Percentiles rank a stretch among this genome's conserved stretches.
Evolutionary conservation across 2,329 filamentous ascomycete genomes (phyloP).

Genomic region (Rhynchosporium graminicola): DNA sequence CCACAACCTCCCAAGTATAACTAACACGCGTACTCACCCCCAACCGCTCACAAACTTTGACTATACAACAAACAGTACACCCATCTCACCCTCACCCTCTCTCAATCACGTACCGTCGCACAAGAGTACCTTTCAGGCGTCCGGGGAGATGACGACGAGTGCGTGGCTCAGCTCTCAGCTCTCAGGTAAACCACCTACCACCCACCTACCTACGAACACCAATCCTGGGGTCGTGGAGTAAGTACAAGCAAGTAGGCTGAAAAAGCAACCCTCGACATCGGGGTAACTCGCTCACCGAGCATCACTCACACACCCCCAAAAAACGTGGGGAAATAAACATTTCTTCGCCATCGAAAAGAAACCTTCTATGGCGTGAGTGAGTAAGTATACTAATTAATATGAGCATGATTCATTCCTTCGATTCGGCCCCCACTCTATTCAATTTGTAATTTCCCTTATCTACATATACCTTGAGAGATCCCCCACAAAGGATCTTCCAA

Average conservation of each 20-base stretch:
- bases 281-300: background rate
- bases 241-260: background rate
- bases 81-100: too few species aligned
- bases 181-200: background rate
- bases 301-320: background rate
- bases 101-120: background rate
- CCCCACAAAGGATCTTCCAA: too few species aligned
- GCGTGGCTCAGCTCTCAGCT: background rate
- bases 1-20: background rate
- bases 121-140: background rate
- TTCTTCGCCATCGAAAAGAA: too few species aligned
- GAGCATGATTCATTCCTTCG: too few species aligned
- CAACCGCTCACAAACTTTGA: background rate
- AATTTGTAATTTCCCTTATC: too few species aligned
- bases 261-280: background rate
- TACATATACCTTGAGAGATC: too few species aligned
- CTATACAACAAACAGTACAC: background rate
- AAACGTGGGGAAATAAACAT: too few species aligned
- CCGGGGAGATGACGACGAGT: background rate
- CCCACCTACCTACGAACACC: background rate
- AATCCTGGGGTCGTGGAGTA: conserved; percentile 12
- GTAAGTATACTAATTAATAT: too few species aligned
- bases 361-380: too few species aligned
- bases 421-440: too few species aligned
- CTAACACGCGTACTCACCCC: background rate